Evolutionary conservation across 1,284 basidiomycete genomes (phyloP).

Genomic region (Ceratobasidium sp.): DNA sequence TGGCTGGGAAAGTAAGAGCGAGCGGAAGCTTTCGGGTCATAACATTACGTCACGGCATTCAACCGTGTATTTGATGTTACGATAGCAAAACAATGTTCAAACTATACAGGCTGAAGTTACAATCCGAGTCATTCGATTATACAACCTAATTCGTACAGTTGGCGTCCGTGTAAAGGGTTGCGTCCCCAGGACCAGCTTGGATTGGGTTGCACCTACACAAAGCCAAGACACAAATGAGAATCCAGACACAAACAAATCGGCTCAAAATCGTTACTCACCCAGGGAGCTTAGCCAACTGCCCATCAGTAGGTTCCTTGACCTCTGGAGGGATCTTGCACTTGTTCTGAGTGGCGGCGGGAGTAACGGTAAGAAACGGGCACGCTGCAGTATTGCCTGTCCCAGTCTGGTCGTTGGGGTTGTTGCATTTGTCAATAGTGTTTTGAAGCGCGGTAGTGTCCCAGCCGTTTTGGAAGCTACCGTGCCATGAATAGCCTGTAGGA

Average conservation of each 20-base stretch:
- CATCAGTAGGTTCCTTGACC: conserved; percentile 56
- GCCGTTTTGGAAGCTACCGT: conserved; percentile 67
- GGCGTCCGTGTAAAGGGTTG: conserved; percentile 45
- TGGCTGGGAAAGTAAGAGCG: no score
- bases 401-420: conserved; percentile 61
- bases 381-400: conserved; percentile 60
- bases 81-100: background rate
- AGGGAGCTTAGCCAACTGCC: conserved; percentile 51
- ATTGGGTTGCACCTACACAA: conserved; percentile 52
- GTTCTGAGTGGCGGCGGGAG: conserved; percentile 48
- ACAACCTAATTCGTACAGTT: conserved; percentile 23
- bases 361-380: conserved; percentile 58
- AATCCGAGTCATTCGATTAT: no score
- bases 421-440: conserved; percentile 66
- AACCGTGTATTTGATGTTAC: no score
- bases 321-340: conserved; percentile 59
- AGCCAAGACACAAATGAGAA: background rate
- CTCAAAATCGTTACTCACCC: conserved; percentile 47
- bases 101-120: background rate
- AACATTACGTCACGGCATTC: no score
- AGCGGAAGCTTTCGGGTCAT: no score
- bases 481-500: conserved; percentile 64
- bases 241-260: background rate
- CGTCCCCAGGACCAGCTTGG: conserved; percentile 45
- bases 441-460: conserved; percentile 57